Evolutionary conservation across 305 asterid species (phyloP).

Genomic region (Fraxinus xanthoxyloides): DNA sequence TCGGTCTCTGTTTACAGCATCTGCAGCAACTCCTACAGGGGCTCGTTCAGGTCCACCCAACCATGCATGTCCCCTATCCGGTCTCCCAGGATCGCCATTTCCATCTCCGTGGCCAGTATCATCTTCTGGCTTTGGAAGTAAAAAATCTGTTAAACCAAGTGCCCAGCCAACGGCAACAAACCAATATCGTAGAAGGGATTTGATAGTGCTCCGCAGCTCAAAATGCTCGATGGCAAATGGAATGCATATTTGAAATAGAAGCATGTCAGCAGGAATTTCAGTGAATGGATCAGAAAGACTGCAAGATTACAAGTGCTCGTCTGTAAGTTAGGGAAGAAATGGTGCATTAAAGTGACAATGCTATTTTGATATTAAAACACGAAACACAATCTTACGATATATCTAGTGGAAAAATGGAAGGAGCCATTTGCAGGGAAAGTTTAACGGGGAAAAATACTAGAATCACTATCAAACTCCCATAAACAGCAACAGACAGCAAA

Average conservation of each 20-base stretch:
- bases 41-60: conserved; percentile 60
- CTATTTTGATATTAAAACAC: not conserved
- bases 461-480: conserved; percentile 97
- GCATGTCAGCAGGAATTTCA: conserved; percentile 97
- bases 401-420: conserved; percentile 91
- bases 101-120: conserved; percentile 71
- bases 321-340: not conserved
- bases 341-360: not conserved
- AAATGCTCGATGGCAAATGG: conserved; percentile 97
- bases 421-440: conserved; percentile 89
- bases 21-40: conserved; percentile 44
- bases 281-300: conserved; percentile 97
- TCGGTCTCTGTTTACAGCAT: conserved; percentile 51
- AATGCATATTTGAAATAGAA: conserved; percentile 95
- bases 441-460: conserved; percentile 94
- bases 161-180: conserved; percentile 95
- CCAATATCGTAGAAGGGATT: conserved; percentile 90
- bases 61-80: conserved; percentile 61
- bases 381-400: conserved; percentile 67
- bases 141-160: conserved; percentile 83
- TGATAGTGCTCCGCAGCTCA: conserved; percentile 83
- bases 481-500: conserved; percentile 86
- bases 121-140: conserved; percentile 89
- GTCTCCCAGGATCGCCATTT: conserved; percentile 66
- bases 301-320: conserved; percentile 24